These are phyloP conservation scores for Cyberlindnera xishuangbannaensis DNA, from an alignment of 805 yeast species.

Conservation along the genomic window DNA sequence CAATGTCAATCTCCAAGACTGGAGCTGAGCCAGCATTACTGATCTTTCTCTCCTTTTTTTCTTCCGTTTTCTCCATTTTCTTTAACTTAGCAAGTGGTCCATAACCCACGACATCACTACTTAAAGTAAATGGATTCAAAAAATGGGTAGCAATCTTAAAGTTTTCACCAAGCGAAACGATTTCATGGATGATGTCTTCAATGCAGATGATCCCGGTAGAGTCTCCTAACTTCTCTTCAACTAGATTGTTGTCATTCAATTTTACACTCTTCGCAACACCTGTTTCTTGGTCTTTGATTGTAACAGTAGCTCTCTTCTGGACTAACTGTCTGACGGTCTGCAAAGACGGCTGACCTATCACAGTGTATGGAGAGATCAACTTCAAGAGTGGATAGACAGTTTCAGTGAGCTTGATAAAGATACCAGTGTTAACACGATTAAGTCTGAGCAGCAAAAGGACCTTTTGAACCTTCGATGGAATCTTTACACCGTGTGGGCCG, in stretches of 20 bases:
- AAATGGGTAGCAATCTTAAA: conserved; percentile 58
- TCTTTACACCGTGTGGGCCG: conserved; percentile 57
- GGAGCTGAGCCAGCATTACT: conserved; percentile 62
- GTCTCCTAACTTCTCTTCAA: conserved; percentile 68
- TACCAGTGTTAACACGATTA: conserved; percentile 57
- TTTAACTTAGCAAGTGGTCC: conserved; percentile 67
- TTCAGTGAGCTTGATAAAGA: conserved; percentile 59
- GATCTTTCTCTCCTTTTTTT: conserved; percentile 35
- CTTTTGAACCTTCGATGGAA: conserved; percentile 59
- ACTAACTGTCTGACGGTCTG: conserved; percentile 64
- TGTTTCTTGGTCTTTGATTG: conserved; percentile 30
- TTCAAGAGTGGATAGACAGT: conserved; percentile 59
- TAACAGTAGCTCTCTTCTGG: conserved; percentile 69
- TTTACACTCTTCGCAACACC: conserved; percentile 36
- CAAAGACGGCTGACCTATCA: conserved; percentile 70
- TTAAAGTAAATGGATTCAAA: conserved; percentile 64
- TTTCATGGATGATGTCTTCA: conserved; percentile 74
- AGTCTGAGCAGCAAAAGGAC: conserved; percentile 59
- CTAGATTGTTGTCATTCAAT: conserved; percentile 67
- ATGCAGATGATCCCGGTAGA: conserved; percentile 63
- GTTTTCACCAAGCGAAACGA: conserved; percentile 54
- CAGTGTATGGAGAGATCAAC: conserved; percentile 66
- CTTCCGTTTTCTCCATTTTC: conserved; percentile 51
- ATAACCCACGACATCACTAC: conserved; percentile 67
- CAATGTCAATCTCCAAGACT: conserved; percentile 67